Conservation (phyloP, 148 eudicot species). For the Arctostaphylos glauca region DNA sequence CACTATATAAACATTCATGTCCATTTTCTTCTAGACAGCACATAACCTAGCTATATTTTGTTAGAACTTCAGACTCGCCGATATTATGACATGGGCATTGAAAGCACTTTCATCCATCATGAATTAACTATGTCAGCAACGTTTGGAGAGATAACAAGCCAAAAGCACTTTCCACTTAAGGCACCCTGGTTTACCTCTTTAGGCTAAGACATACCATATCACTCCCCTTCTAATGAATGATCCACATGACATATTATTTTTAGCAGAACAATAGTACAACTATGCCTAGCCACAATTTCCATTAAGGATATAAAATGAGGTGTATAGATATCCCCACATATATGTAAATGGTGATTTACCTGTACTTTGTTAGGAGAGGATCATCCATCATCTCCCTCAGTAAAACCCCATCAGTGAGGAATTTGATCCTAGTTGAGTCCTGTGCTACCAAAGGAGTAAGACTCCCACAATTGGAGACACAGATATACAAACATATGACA, state of each 20-base stretch:
- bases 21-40: neutral
- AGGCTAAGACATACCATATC: neutral
- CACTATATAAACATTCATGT: neutral
- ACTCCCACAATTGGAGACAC: slow-evolving; percentile 22
- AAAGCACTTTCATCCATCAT: neutral
- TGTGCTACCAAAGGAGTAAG: slow-evolving; percentile 49
- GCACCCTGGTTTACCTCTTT: neutral
- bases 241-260: neutral
- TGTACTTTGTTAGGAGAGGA: slow-evolving; percentile 86
- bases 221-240: neutral
- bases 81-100: neutral
- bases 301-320: neutral
- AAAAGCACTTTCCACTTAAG: slow-evolving; percentile 5
- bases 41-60: neutral
- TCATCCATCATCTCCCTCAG: slow-evolving; percentile 99
- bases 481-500: slow-evolving; percentile 6
- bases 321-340: neutral
- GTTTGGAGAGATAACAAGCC: neutral
- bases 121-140: neutral
- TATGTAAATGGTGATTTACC: slow-evolving; percentile 33
- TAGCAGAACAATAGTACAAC: neutral
- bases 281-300: neutral
- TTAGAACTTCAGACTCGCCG: neutral
- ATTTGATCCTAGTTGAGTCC: slow-evolving; percentile 85
- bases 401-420: slow-evolving; percentile 95